Percentiles rank a stretch among this genome's conserved stretches.
Conservation (phyloP, 1,139 yeast species). For the Yamadazyma aaseri region DNA sequence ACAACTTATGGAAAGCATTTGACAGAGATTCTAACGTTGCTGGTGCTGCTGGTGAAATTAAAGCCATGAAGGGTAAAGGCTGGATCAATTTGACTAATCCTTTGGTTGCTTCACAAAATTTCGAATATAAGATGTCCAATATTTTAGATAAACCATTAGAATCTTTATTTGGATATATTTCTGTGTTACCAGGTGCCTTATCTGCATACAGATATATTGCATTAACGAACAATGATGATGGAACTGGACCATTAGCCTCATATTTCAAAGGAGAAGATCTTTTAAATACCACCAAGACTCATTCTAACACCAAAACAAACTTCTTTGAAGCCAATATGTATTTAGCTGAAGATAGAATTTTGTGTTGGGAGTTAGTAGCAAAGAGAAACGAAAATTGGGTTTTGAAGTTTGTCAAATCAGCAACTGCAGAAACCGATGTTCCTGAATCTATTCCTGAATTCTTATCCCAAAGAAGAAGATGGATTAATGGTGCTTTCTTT, state of each 20-base stretch:
- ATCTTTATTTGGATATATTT: constrained; percentile 87
- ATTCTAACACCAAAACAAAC: constrained; percentile 49
- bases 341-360: constrained; percentile 92
- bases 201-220: constrained; percentile 94
- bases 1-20: constrained; percentile 95
- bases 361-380: constrained; percentile 97
- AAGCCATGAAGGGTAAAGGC: constrained; percentile 87
- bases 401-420: constrained; percentile 85
- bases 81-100: constrained; percentile 84
- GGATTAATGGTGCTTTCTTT: constrained; percentile 97
- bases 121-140: constrained; percentile 94
- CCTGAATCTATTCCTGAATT: constrained; percentile 91
- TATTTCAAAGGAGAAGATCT: constrained; percentile 88
- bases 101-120: constrained; percentile 92
- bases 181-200: constrained; percentile 94
- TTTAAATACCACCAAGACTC: constrained; percentile 29
- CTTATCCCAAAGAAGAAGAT: constrained; percentile 91
- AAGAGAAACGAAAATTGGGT: constrained; percentile 88
- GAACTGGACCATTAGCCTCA: constrained; percentile 86
- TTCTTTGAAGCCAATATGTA: constrained; percentile 97
- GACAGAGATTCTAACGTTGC: constrained; percentile 95
- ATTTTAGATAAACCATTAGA: constrained; percentile 94
- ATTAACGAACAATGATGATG: constrained; percentile 77
- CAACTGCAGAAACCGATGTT: constrained; percentile 96
- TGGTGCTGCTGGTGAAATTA: constrained; percentile 97